Conservation (phyloP, 306 rosid genomes). For the Adenanthera pavonina region DNA sequence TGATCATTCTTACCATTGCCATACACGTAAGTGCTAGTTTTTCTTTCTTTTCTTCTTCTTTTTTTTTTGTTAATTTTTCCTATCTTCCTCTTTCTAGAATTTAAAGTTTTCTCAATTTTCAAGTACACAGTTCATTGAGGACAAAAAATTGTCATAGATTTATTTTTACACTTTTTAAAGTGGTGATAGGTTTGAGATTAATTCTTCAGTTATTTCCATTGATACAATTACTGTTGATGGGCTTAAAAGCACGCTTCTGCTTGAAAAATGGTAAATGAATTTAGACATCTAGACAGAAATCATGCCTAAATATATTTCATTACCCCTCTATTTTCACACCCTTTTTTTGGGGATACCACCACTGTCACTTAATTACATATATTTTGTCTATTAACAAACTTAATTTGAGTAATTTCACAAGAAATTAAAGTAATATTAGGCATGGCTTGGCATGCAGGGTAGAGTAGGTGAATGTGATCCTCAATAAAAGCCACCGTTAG, state of each 20-base stretch:
- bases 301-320: neutral
- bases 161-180: neutral
- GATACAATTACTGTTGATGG: neutral
- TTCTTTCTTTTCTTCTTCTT: neutral
- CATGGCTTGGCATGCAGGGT: no score
- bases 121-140: slow-evolving; percentile 19
- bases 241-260: neutral
- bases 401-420: no score
- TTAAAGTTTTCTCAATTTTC: slow-evolving; percentile 20
- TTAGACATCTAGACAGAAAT: neutral
- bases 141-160: slow-evolving; percentile 19
- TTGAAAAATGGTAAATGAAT: neutral
- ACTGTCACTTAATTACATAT: no score
- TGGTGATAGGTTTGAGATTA: slow-evolving; percentile 11
- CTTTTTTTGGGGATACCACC: neutral
- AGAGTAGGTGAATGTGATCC: no score
- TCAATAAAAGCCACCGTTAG: no score
- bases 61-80: neutral
- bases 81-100: slow-evolving; percentile 4
- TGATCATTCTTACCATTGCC: slow-evolving; percentile 25
- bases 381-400: no score
- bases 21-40: slow-evolving; percentile 28
- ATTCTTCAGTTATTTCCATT: neutral
- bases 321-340: neutral
- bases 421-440: no score